Conservation (phyloP, 2,329 filamentous ascomycete genomes). For the Amphichorda felina region DNA sequence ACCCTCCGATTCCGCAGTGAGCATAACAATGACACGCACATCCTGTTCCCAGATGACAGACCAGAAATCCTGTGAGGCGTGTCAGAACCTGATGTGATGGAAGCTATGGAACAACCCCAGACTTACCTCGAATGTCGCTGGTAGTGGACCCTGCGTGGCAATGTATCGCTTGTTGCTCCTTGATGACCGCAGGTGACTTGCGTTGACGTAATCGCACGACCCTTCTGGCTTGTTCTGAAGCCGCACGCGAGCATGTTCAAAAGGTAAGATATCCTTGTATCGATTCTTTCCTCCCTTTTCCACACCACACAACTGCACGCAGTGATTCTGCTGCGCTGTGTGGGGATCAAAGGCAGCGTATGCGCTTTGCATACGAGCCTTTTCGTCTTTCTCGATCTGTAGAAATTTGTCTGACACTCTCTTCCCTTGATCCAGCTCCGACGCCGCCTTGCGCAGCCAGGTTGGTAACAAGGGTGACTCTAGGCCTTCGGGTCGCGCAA, state of each 20-base stretch:
- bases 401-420: conserved; percentile 74
- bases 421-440: conserved; percentile 62
- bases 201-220: conserved; percentile 89
- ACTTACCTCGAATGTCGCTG: conserved; percentile 77
- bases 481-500: conserved; percentile 32
- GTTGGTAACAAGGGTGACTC: conserved; percentile 46
- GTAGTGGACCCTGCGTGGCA: conserved; percentile 86
- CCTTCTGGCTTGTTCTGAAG: conserved; percentile 55
- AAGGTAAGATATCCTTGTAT: conserved; percentile 96
- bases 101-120: too few relatives aligned
- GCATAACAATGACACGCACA: conserved; percentile 87
- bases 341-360: conserved; percentile 37
- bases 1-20: conserved; percentile 88
- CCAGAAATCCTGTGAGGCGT: conserved; percentile 97
- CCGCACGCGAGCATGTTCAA: conserved; percentile 83
- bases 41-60: conserved; percentile 96
- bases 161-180: conserved; percentile 89
- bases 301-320: conserved; percentile 74
- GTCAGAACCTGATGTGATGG: neutral
- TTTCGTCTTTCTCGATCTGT: conserved; percentile 71
- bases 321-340: conserved; percentile 11
- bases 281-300: conserved; percentile 93
- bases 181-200: conserved; percentile 70
- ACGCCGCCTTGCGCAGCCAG: conserved; percentile 66
- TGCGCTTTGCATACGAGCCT: conserved; percentile 83